A percentile compares a stretch with the other conserved stretches of the same genome.
phyloP scores from a whole-genome alignment of 495 filamentous ascomycete species.

The Chaetomium cochliodes region DNA sequence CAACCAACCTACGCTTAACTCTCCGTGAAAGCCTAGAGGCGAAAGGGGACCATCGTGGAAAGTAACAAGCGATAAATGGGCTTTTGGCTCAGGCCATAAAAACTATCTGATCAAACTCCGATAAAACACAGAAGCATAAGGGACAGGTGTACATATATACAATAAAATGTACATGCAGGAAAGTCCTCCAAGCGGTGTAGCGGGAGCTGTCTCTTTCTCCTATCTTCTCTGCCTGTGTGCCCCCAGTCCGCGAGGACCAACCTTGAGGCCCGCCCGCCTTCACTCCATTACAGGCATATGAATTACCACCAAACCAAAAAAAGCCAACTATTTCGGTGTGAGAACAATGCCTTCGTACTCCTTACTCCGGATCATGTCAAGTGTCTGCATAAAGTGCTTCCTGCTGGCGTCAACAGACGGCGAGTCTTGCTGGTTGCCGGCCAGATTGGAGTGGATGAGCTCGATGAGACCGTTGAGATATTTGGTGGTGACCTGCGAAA shows the following conservation, averaged over 20 bases:
- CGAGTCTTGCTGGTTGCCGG: slow-evolving; percentile 75
- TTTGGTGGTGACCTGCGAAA: slow-evolving; percentile 84
- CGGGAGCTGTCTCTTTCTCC: neutral
- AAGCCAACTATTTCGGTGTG: slow-evolving; percentile 55
- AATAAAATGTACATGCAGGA: slow-evolving; percentile 24
- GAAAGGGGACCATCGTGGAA: too few relatives aligned
- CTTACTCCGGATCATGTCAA: slow-evolving; percentile 86
- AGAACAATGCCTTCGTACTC: slow-evolving; percentile 91
- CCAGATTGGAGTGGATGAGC: slow-evolving; percentile 91
- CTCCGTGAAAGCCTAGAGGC: too few relatives aligned
- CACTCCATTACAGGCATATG: neutral
- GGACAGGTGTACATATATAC: slow-evolving; percentile 25
- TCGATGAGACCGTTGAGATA: slow-evolving; percentile 98
- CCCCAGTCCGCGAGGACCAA: too few relatives aligned
- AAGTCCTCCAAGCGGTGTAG: neutral
- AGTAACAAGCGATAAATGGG: too few relatives aligned
- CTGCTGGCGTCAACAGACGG: slow-evolving; percentile 78
- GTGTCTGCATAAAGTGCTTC: slow-evolving; percentile 87
- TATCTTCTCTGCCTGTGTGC: neutral
- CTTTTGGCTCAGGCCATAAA: too few relatives aligned
- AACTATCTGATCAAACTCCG: neutral
- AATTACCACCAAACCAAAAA: neutral
- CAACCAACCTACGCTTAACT: too few relatives aligned
- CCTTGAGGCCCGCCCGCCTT: neutral
- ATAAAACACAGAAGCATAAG: neutral